These are phyloP conservation scores for Oryza meyeriana DNA, from an alignment of 176 grass and related monocot species.

Conservation along the genomic window DNA sequence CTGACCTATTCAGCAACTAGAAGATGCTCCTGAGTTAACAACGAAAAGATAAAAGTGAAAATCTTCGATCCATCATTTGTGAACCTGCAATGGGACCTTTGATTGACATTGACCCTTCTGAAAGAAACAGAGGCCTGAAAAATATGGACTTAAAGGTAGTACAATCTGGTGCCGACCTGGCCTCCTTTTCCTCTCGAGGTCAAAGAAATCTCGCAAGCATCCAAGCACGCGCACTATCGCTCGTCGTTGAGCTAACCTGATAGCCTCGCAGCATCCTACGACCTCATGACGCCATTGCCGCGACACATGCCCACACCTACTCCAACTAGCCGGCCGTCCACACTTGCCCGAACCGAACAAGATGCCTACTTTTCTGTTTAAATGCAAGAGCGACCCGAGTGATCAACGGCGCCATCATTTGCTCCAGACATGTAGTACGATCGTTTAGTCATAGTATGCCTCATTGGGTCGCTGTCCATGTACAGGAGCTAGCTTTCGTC, in stretches of 20 bases:
- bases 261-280: neutral
- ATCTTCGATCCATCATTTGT: neutral
- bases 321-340: conserved; percentile 12
- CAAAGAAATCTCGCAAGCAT: conserved; percentile 22
- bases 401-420: neutral
- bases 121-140: conserved; percentile 15
- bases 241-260: conserved; percentile 7
- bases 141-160: neutral
- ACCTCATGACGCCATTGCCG: conserved; percentile 21
- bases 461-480: neutral
- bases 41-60: neutral
- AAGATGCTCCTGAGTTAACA: neutral
- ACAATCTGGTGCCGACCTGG: conserved; percentile 6
- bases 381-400: neutral
- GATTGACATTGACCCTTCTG: neutral
- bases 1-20: neutral
- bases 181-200: conserved; percentile 3
- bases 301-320: neutral
- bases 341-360: neutral
- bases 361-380: neutral
- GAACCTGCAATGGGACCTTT: neutral
- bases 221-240: conserved; percentile 21
- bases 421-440: neutral
- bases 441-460: neutral
- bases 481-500: neutral